These are phyloP conservation scores for Macrotyloma uniflorum DNA, from an alignment of 306 rosid species.

Conservation along the genomic window DNA sequence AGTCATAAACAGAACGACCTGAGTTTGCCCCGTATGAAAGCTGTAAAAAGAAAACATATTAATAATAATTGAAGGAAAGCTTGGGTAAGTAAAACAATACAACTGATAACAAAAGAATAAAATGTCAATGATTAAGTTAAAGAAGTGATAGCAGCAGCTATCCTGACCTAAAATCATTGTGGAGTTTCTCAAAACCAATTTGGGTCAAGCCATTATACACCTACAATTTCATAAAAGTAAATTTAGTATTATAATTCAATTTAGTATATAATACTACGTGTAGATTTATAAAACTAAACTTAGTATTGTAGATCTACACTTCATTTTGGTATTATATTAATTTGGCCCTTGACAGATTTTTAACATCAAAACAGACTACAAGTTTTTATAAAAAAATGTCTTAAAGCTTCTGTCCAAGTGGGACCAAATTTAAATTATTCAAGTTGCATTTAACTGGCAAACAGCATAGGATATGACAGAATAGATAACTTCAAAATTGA, in stretches of 20 bases:
- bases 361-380: conserved; percentile 7
- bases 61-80: conserved; percentile 30
- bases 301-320: neutral
- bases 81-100: conserved; percentile 17
- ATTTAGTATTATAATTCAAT: conserved; percentile 12
- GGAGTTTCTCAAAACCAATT: conserved; percentile 72
- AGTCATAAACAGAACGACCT: conserved; percentile 71
- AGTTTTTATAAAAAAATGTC: neutral
- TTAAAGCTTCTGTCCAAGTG: neutral
- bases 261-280: neutral
- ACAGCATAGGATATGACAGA: neutral
- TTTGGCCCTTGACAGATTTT: conserved; percentile 1
- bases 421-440: conserved; percentile 18
- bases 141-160: conserved; percentile 16
- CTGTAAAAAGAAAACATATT: conserved; percentile 53
- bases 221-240: conserved; percentile 53
- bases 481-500: neutral
- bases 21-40: conserved; percentile 70
- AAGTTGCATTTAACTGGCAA: neutral
- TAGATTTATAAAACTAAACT: neutral
- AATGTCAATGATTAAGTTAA: conserved; percentile 24
- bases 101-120: conserved; percentile 2
- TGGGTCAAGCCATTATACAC: conserved; percentile 93
- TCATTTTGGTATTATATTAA: neutral
- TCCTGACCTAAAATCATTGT: conserved; percentile 70